Conservation (phyloP, 768 basidiomycete species). For the Mycena galopus region DNA sequence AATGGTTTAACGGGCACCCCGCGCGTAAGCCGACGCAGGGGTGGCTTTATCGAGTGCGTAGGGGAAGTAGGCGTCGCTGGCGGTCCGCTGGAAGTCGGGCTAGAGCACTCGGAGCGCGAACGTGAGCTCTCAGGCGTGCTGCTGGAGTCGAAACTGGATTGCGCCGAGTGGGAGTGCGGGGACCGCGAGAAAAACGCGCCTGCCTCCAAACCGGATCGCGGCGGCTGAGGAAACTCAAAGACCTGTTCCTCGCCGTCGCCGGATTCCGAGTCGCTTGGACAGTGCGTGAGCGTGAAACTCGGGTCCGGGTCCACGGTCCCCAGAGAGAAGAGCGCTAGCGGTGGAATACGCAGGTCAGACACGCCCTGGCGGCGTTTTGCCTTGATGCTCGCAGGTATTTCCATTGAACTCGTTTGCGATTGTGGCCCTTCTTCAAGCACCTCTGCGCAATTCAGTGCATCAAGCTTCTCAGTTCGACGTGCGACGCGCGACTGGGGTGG, state of each 20-base stretch:
- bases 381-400: slow-evolving; percentile 12
- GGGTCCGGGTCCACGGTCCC: not conserved
- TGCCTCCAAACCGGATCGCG: not conserved
- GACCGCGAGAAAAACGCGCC: not conserved
- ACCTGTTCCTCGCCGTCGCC: not conserved
- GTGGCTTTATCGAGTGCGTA: not conserved
- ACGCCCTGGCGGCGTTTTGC: slow-evolving; percentile 27
- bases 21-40: no score
- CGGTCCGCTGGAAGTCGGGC: slow-evolving; percentile 7
- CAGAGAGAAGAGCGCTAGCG: slow-evolving; percentile 4
- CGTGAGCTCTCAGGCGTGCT: not conserved
- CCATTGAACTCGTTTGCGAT: no score
- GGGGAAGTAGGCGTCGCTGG: not conserved
- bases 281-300: not conserved
- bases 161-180: not conserved
- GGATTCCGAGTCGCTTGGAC: not conserved
- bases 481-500: not conserved
- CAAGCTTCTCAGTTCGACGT: not conserved
- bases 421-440: not conserved
- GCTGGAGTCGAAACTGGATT: not conserved
- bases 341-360: slow-evolving; percentile 28
- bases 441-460: not conserved
- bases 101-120: not conserved
- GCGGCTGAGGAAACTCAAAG: not conserved
- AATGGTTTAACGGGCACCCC: not conserved